Evolutionary conservation across 495 filamentous ascomycete genomes (phyloP), one percentile per base, ranked within the genome.

Genomic region (Umbilicaria muhlenbergii): DNA sequence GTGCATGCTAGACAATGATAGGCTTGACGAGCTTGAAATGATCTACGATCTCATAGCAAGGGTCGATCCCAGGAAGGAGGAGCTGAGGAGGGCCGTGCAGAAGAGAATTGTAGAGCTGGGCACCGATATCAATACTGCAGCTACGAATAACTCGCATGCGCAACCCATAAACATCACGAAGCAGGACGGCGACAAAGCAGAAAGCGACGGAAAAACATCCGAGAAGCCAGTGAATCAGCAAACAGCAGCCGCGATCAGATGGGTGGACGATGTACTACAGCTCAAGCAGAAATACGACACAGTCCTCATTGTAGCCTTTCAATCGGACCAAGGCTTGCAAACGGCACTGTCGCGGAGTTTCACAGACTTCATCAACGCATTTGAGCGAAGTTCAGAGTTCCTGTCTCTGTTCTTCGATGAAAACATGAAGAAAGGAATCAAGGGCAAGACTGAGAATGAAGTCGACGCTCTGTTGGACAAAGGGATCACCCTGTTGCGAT

Each of bases 371-470:
- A 92, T 99, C 63, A 96, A 96, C 56, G 58, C 76, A 8, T 94
- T 94, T 49, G 49, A 66, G 5, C 73, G 88, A 39, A 79, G 79
- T 51, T 84, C 91, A 0, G 91, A 99, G 53, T 94, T 81, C 52
- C 80, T 96, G 7, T 99, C 91, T 0, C 73, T 99, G 1, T 99
- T 94, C 64, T 92, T 96, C 46, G 92, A 99, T 52, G 87, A 94
- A 49, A 94, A 92, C 52, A 74, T 96, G 50, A 93, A 92, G 58
- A 86, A 88, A 45, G 88, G 88, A 3, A 78, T 94, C 56, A 91
- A 85, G 60, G 86, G 82, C 42, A 94, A 92, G 69, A 89, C 84
- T 0, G 91, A 96, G 43, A 71, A 59, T 11, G 91, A 96, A 52
- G 74, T 94, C n/a, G 91, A 99, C 53, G 52, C 57, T 10, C 73